Evolutionary conservation across 2,329 filamentous ascomycete genomes (phyloP).

Genomic region (Verticillium tricorpus): DNA sequence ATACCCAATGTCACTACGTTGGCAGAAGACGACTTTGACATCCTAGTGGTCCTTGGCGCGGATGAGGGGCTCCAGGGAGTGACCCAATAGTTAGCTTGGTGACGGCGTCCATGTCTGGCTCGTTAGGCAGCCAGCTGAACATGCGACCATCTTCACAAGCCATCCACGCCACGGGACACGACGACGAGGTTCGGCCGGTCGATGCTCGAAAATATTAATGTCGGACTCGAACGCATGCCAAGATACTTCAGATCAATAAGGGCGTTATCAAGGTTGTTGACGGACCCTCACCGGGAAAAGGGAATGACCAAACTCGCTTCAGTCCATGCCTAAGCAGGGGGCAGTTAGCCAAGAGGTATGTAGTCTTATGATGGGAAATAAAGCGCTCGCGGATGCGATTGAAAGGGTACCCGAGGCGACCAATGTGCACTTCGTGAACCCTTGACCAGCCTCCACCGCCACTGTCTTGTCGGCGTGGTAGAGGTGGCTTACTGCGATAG

Average conservation of each 20-base stretch:
- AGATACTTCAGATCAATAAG: constrained; percentile 33
- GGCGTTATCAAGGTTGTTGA: constrained; percentile 7
- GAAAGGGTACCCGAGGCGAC: constrained; percentile 38
- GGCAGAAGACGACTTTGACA: constrained; percentile 66
- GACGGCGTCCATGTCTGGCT: constrained; percentile 68
- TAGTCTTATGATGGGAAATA: neutral
- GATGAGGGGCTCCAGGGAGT: constrained; percentile 64
- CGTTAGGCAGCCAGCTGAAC: constrained; percentile 43
- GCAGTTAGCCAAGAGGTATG: neutral
- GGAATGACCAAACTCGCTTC: constrained; percentile 38
- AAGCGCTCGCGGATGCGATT: constrained; percentile 46
- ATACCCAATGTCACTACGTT: constrained; percentile 63
- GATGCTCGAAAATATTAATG: constrained; percentile 50
- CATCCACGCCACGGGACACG: constrained; percentile 72
- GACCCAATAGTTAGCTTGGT: constrained; percentile 60
- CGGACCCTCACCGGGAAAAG: no score
- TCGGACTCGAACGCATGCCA: constrained; percentile 39
- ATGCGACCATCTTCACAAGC: constrained; percentile 47
- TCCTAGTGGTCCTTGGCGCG: constrained; percentile 47
- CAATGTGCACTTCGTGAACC: constrained; percentile 39
- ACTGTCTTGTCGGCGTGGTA: constrained; percentile 56
- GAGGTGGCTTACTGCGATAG: constrained; percentile 55
- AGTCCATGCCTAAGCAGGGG: constrained; percentile 44
- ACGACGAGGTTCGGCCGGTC: constrained; percentile 56
- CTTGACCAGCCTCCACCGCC: constrained; percentile 45